These are phyloP conservation scores for Tothia fuscella DNA, from an alignment of 2,329 filamentous ascomycete genomes.

Conservation along the genomic window DNA sequence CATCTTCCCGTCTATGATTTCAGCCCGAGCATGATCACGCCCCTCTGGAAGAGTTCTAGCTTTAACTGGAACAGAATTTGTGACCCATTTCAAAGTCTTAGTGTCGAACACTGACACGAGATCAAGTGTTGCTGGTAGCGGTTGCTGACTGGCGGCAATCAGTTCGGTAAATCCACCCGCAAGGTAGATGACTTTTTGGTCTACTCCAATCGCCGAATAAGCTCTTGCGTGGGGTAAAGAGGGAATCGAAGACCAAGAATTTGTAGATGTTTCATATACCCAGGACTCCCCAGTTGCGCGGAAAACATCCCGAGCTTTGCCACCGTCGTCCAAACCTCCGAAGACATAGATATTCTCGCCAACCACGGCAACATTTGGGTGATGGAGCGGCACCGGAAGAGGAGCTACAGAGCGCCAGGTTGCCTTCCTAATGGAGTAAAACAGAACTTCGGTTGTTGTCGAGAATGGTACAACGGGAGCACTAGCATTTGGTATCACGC, in stretches of 20 bases:
- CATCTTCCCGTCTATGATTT: constrained; percentile 16
- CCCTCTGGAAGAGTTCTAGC: constrained; percentile 15
- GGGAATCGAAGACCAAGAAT: constrained; percentile 12
- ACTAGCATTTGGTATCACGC: neutral
- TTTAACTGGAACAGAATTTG: neutral
- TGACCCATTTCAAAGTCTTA: constrained; percentile 11
- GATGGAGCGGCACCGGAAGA: constrained; percentile 17
- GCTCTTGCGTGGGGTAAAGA: constrained; percentile 14
- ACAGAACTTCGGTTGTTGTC: constrained; percentile 11
- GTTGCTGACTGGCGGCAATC: constrained; percentile 9
- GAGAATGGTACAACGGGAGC: neutral
- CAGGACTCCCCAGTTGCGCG: constrained; percentile 11
- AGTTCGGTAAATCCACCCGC: constrained; percentile 15
- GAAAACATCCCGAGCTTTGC: too few relatives aligned
- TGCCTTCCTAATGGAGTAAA: too few relatives aligned
- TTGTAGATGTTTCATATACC: constrained; percentile 14
- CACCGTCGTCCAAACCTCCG: constrained; percentile 16
- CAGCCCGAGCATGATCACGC: constrained; percentile 18
- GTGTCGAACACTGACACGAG: constrained; percentile 14
- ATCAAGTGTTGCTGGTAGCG: too few relatives aligned
- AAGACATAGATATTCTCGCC: constrained; percentile 18
- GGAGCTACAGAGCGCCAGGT: constrained; percentile 16
- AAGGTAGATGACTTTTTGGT: constrained; percentile 15
- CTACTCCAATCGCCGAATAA: constrained; percentile 16
- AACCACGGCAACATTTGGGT: constrained; percentile 17